Evolutionary conservation across 2,329 filamentous ascomycete genomes (phyloP).

Genomic region (Cytospora mali): DNA sequence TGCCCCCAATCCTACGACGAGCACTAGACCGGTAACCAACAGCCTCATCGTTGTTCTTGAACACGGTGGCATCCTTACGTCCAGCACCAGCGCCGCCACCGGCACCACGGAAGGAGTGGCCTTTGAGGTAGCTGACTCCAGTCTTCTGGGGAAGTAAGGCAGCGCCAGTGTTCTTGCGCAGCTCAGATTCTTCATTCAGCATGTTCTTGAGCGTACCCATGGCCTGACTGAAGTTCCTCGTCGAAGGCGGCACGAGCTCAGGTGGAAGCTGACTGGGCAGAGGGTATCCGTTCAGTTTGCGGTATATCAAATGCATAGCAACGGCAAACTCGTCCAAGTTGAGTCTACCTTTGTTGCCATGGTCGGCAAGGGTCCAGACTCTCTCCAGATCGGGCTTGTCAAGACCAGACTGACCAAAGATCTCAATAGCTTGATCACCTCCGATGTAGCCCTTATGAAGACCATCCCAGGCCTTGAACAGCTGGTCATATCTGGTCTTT

Average conservation of each 20-base stretch:
- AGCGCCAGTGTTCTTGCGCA: conserved; percentile 85
- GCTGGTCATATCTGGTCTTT: conserved; percentile 92
- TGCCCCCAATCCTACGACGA: conserved; percentile 76
- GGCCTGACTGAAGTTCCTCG: conserved; percentile 88
- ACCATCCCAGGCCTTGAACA: conserved; percentile 97
- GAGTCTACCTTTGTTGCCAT: conserved; percentile 89
- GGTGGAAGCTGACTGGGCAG: conserved; percentile 84
- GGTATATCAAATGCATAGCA: conserved; percentile 98
- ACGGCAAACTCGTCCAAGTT: conserved; percentile 98
- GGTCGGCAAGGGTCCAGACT: conserved; percentile 93
- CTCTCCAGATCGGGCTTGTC: conserved; percentile 88
- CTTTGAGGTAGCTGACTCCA: conserved; percentile 97
- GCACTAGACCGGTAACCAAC: conserved; percentile 93
- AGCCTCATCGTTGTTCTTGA: conserved; percentile 93
- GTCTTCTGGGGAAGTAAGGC: conserved; percentile 92
- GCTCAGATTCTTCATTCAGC: conserved; percentile 85
- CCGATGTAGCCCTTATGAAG: conserved; percentile 90
- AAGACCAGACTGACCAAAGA: conserved; percentile 93
- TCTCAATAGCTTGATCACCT: conserved; percentile 92
- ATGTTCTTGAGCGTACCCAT: conserved; percentile 92
- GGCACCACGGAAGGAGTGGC: conserved; percentile 78
- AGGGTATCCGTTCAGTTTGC: conserved; percentile 94
- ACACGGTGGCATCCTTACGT: conserved; percentile 94
- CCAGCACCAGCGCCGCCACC: conserved; percentile 58
- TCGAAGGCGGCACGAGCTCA: conserved; percentile 92